phyloP scores from a whole-genome alignment of 1,284 basidiomycete genomes.

The Cutaneotrichosporon sp. region DNA sequence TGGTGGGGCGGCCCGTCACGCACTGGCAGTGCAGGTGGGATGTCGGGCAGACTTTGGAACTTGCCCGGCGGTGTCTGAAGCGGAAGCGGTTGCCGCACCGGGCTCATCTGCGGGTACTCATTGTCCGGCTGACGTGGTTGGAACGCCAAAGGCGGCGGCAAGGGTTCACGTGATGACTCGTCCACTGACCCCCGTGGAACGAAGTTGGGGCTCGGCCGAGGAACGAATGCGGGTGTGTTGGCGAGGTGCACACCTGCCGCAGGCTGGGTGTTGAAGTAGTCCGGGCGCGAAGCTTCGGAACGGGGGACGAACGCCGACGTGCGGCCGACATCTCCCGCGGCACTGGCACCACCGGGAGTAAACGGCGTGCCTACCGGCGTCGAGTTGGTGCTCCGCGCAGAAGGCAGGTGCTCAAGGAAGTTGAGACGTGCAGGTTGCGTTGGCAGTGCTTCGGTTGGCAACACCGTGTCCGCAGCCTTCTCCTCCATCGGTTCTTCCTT shows the following conservation, averaged over 20 bases:
- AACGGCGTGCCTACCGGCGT: conserved; percentile 12
- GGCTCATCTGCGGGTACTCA: conserved; percentile 12
- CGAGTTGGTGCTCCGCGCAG: conserved; percentile 5
- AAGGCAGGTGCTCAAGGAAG: conserved; percentile 38
- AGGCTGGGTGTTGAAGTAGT: conserved; percentile 28
- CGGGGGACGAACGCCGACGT: conserved; percentile 27
- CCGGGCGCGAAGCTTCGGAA: conserved; percentile 16
- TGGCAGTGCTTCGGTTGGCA: not conserved
- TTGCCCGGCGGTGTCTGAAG: conserved; percentile 21
- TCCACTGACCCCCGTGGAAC: conserved; percentile 17
- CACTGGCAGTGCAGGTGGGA: conserved; percentile 18
- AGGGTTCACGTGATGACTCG: conserved; percentile 1
- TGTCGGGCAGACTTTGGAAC: conserved; percentile 19
- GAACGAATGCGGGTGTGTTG: conserved; percentile 13
- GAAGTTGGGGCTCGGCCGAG: conserved; percentile 23
- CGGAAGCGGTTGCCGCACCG: conserved; percentile 17
- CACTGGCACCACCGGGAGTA: conserved; percentile 1
- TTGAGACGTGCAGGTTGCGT: conserved; percentile 28
- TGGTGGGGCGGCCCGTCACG: conserved; percentile 25
- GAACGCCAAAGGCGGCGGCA: conserved; percentile 10
- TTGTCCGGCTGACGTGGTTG: conserved; percentile 12
- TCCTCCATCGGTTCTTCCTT: not conserved
- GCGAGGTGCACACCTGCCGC: not conserved
- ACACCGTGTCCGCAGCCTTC: not conserved
- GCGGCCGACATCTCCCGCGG: not conserved